A percentile compares a stretch with the other conserved stretches of the same genome.
These are phyloP conservation scores for Microthyrium microscopicum DNA, from an alignment of 2,329 filamentous ascomycete genomes.

Conservation along the genomic window DNA sequence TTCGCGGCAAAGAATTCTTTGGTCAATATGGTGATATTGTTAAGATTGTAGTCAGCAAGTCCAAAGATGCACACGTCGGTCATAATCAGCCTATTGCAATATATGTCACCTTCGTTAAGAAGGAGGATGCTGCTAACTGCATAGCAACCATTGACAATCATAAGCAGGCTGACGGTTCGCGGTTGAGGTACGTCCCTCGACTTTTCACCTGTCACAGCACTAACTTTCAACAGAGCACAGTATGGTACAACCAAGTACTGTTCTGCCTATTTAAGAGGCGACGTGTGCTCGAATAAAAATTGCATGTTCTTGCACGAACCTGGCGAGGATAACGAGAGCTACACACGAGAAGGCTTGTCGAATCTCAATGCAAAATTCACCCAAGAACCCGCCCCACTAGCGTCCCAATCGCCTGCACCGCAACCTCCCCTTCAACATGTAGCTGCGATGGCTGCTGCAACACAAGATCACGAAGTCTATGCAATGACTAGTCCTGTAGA, in stretches of 20 bases:
- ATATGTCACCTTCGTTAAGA: slow-evolving; percentile 93
- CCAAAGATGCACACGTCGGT: slow-evolving; percentile 53
- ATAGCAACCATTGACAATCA: slow-evolving; percentile 44
- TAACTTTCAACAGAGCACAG: slow-evolving; percentile 34
- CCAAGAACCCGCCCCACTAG: slow-evolving; percentile 53
- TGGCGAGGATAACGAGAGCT: slow-evolving; percentile 95
- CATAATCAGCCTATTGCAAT: slow-evolving; percentile 75
- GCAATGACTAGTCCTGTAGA: slow-evolving; percentile 40
- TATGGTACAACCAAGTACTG: slow-evolving; percentile 96
- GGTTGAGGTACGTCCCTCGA: slow-evolving; percentile 59
- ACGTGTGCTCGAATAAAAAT: slow-evolving; percentile 85
- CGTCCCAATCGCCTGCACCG: slow-evolving; percentile 14
- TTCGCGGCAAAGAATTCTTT: slow-evolving; percentile 85
- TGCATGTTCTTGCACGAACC: slow-evolving; percentile 98
- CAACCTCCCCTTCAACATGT: slow-evolving; percentile 31
- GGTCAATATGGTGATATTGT: slow-evolving; percentile 97
- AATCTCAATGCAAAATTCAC: slow-evolving; percentile 84
- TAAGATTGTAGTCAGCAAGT: slow-evolving; percentile 96
- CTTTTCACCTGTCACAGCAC: neutral
- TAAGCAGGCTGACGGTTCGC: slow-evolving; percentile 63
- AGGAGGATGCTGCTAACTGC: slow-evolving; percentile 76
- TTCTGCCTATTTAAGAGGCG: slow-evolving; percentile 86
- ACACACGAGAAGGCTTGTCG: slow-evolving; percentile 83
- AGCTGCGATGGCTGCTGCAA: slow-evolving; percentile 32
- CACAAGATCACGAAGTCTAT: slow-evolving; percentile 63